A percentile compares a stretch with the other conserved stretches of the same genome.
phyloP scores from a whole-genome alignment of 139 green algal species.

The Limnomonas spitsbergensis region DNA sequence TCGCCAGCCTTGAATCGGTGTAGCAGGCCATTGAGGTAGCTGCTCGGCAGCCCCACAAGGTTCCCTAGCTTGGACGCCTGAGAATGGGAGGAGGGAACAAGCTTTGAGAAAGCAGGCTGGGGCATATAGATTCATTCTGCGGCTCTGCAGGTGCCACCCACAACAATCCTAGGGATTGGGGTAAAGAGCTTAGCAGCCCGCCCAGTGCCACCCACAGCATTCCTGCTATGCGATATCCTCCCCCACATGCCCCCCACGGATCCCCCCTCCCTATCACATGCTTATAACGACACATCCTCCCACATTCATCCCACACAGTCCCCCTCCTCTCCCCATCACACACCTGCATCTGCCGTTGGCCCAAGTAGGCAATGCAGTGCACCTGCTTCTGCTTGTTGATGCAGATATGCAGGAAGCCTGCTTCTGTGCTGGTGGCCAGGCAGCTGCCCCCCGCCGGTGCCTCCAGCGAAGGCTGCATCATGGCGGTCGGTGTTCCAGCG shows the following conservation, averaged over 20 bases:
- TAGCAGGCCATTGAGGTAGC: conserved; percentile 38
- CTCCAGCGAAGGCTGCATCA: conserved; percentile 19
- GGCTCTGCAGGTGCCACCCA: neutral
- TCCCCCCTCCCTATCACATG: too few species aligned
- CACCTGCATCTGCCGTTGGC: conserved; percentile 1
- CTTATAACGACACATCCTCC: too few species aligned
- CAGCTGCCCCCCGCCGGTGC: conserved; percentile 24
- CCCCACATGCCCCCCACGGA: too few species aligned
- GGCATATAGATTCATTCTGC: neutral
- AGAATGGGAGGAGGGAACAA: neutral
- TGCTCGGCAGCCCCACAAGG: conserved; percentile 43
- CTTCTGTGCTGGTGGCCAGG: conserved; percentile 33
- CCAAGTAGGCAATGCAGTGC: conserved; percentile 2
- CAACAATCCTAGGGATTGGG: too few species aligned
- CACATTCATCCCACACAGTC: too few species aligned
- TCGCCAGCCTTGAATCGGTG: conserved; percentile 4
- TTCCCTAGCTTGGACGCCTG: conserved; percentile 27
- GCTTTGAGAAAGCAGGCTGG: neutral
- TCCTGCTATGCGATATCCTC: too few species aligned
- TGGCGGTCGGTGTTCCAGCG: conserved; percentile 31
- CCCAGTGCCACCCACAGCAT: too few species aligned
- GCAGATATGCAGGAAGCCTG: conserved; percentile 28
- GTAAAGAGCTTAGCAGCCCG: too few species aligned
- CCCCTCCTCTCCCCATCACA: too few species aligned
- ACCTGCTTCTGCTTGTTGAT: conserved; percentile 20